These are phyloP conservation scores for Naganishia friedmannii DNA, from an alignment of 768 basidiomycete species.

Conservation along the genomic window DNA sequence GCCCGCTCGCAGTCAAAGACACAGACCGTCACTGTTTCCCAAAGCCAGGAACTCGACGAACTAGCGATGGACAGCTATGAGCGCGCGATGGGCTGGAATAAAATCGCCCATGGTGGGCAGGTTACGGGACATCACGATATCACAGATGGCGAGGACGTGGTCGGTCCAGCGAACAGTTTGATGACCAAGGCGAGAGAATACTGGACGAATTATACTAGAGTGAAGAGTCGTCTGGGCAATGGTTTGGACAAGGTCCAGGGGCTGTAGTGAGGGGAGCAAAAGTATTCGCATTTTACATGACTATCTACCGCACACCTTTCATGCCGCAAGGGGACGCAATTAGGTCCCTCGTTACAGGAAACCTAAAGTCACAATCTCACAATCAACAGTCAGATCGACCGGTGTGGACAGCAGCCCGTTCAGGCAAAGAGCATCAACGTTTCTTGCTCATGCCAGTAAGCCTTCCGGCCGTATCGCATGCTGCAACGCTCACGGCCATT, in stretches of 20 bases:
- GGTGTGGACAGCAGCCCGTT: too few relatives aligned
- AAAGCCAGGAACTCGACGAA: conserved; percentile 28
- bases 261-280: neutral
- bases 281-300: too few relatives aligned
- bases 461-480: too few relatives aligned
- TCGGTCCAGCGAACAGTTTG: conserved; percentile 11
- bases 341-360: too few relatives aligned
- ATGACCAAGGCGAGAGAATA: conserved; percentile 40
- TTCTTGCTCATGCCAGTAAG: too few relatives aligned
- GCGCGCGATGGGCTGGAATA: conserved; percentile 40
- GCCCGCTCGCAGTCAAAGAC: conserved; percentile 14
- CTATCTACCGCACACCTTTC: too few relatives aligned
- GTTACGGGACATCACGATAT: conserved; percentile 34
- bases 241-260: neutral
- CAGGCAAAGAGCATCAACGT: too few relatives aligned
- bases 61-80: conserved; percentile 43
- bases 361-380: too few relatives aligned
- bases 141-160: conserved; percentile 34
- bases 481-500: too few relatives aligned
- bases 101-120: conserved; percentile 36
- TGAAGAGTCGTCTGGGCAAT: conserved; percentile 24
- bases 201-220: conserved; percentile 42
- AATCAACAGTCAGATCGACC: too few relatives aligned
- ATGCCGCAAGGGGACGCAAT: too few relatives aligned
- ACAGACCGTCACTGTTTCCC: neutral